Conservation (phyloP, 108 stramenopile genomes). For the Pseudonitzschia delicatissima region DNA sequence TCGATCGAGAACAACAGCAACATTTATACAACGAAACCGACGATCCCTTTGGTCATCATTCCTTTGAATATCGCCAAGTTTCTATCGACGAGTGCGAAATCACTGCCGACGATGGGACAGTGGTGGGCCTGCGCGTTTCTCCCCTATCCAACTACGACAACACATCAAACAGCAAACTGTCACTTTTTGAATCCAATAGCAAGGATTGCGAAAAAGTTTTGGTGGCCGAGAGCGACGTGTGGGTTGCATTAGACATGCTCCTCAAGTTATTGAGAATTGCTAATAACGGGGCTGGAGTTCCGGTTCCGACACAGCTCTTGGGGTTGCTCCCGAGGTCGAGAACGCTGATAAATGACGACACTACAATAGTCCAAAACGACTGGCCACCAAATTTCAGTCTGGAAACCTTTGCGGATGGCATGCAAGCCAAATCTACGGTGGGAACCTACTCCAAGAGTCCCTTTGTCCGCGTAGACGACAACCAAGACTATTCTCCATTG, state of each 20-base stretch:
- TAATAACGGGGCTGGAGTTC: neutral
- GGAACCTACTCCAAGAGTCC: slow-evolving; percentile 26
- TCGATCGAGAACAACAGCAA: slow-evolving; percentile 32
- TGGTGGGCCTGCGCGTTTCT: neutral
- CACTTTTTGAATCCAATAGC: no score
- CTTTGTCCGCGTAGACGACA: slow-evolving; percentile 15
- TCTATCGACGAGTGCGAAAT: neutral
- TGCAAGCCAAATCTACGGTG: neutral
- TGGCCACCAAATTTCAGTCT: neutral
- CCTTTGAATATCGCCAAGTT: slow-evolving; percentile 3
- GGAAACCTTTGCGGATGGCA: neutral
- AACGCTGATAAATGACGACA: neutral
- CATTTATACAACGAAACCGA: neutral
- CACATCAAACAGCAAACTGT: neutral
- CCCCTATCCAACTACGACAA: slow-evolving; percentile 10
- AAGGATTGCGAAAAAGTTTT: no score
- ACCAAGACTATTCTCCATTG: slow-evolving; percentile 9
- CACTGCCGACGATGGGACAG: neutral
- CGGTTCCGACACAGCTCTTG: slow-evolving; percentile 26
- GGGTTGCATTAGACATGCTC: slow-evolving; percentile 10
- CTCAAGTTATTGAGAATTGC: slow-evolving; percentile 6
- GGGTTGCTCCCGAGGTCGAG: slow-evolving; percentile 12
- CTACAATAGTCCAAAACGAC: neutral
- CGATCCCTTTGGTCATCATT: neutral
- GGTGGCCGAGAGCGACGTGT: neutral